phyloP scores from a whole-genome alignment of 306 rosid species.

The Acacia crassicarpa region DNA sequence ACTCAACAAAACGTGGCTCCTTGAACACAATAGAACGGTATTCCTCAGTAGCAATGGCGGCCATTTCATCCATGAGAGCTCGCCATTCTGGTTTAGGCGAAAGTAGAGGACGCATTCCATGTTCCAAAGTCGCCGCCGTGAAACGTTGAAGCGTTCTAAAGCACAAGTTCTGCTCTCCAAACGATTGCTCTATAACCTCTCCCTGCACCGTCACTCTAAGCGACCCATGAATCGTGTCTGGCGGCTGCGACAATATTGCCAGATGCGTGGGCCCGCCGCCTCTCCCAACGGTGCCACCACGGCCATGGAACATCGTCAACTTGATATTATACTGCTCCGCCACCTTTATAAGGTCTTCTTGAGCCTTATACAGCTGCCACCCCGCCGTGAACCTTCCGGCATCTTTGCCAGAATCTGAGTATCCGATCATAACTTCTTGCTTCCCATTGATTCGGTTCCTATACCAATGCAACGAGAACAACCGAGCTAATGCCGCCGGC shows the following conservation, averaged over 20 bases:
- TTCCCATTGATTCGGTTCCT: conserved; percentile 72
- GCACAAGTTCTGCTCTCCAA: conserved; percentile 85
- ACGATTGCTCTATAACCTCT: conserved; percentile 88
- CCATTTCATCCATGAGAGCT: conserved; percentile 83
- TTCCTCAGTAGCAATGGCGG: conserved; percentile 80
- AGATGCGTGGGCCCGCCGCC: conserved; percentile 98
- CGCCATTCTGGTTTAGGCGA: conserved; percentile 94
- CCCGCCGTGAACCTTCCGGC: conserved; percentile 95
- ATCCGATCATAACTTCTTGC: conserved; percentile 97
- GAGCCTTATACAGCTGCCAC: conserved; percentile 94
- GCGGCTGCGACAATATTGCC: conserved; percentile 94
- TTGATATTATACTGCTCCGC: conserved; percentile 80
- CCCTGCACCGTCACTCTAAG: conserved; percentile 95
- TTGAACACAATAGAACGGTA: conserved; percentile 85
- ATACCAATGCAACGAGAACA: conserved; percentile 86
- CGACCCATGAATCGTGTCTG: conserved; percentile 88
- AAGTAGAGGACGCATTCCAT: conserved; percentile 75
- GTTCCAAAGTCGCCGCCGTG: conserved; percentile 90
- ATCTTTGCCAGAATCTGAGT: conserved; percentile 94
- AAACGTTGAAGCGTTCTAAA: conserved; percentile 88
- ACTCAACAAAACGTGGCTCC: conserved; percentile 87
- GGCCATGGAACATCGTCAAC: conserved; percentile 96
- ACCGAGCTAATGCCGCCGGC: conserved; percentile 77
- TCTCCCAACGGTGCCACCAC: conserved; percentile 95
- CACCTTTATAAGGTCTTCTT: conserved; percentile 85